Conservation (phyloP, 1,139 yeast genomes). For the Casaregolazyma suthepensis region DNA sequence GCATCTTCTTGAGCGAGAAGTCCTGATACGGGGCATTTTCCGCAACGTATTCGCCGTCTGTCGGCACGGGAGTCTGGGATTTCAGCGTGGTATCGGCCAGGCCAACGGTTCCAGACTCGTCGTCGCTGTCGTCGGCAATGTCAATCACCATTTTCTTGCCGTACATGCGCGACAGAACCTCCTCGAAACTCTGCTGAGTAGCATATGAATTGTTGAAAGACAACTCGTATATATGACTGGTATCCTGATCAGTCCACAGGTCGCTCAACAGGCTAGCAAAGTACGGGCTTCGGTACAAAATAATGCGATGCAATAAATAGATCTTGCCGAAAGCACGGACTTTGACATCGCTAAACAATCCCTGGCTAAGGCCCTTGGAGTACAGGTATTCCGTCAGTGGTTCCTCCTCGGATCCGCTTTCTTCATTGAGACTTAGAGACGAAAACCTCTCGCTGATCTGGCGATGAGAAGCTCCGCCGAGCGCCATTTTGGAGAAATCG, state of each 20-base stretch:
- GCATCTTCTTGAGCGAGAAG: not conserved
- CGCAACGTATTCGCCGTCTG: not conserved
- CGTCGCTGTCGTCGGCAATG: constrained; percentile 1
- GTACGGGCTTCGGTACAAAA: constrained; percentile 43
- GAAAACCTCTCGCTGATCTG: constrained; percentile 2
- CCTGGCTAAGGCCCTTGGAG: constrained; percentile 20
- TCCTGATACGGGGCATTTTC: not conserved
- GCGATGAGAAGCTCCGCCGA: constrained; percentile 1
- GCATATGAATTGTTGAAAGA: constrained; percentile 38
- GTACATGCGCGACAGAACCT: constrained; percentile 40
- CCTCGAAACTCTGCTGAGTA: constrained; percentile 41
- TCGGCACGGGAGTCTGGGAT: not conserved
- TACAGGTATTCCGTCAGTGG: constrained; percentile 1
- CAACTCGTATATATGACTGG: constrained; percentile 25
- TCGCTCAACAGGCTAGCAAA: constrained; percentile 41
- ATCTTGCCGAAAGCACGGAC: constrained; percentile 40
- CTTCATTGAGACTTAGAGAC: constrained; percentile 2
- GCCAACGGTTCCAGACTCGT: not conserved
- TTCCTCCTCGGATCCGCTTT: constrained; percentile 1
- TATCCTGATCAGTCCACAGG: constrained; percentile 33
- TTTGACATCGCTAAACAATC: constrained; percentile 44
- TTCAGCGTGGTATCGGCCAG: constrained; percentile 1
- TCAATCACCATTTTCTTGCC: constrained; percentile 32
- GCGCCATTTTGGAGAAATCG: constrained; percentile 4
- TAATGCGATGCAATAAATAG: constrained; percentile 41